Evolutionary conservation across 2,329 filamentous ascomycete species (phyloP), one percentile per base, ranked within the genome.

Genomic region (Myotisia sp.): DNA sequence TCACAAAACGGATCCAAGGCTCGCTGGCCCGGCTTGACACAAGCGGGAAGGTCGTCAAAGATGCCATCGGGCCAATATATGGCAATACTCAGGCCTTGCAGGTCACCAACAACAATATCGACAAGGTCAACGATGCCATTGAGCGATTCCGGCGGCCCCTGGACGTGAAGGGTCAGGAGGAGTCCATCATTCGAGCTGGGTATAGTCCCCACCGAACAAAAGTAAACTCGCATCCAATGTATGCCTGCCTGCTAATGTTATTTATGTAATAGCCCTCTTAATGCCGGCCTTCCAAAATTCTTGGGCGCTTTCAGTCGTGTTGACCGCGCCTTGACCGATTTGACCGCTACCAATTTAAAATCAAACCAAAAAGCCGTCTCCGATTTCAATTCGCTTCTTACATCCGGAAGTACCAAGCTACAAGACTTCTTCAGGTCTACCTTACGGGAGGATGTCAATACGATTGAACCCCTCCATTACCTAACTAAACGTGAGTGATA

Each of bases 1-100:
- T 95, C 54, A 93, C 85, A 20, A 93, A 90, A 64, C 93, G 92
- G 65, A 94, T 98, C 37, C 81, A 92, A 58, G 79, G 81, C 18
- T 92, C 83, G 33, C 69, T 94, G 45, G 72, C 75, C 23, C 73
- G 86, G 37, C 67, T 98, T 21, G 85, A 95, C 48, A 74, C 78
- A 23, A 92, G 83, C 34, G 90, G 87, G 12, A 84, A 85, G 59
- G 86, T 80, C 40, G 85, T 95, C 13, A 79, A 84, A 49, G 83
- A 93, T 51, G 86, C 92, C 7, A 85, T 92, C 37, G 84, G 84
- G 1, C 90, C 90, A 6, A 78, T 98, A 26, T 92, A 86, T 52
- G 82, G 80, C 47, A 92, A 94, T 56, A 95, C 90, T 1, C 81
- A 84, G 56, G 79, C 76, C 42, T 68, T 95, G 14, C 90, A 95